Conservation (phyloP, 371 early-diverging fungal genomes). For the Lichtheimia hyalospora region DNA sequence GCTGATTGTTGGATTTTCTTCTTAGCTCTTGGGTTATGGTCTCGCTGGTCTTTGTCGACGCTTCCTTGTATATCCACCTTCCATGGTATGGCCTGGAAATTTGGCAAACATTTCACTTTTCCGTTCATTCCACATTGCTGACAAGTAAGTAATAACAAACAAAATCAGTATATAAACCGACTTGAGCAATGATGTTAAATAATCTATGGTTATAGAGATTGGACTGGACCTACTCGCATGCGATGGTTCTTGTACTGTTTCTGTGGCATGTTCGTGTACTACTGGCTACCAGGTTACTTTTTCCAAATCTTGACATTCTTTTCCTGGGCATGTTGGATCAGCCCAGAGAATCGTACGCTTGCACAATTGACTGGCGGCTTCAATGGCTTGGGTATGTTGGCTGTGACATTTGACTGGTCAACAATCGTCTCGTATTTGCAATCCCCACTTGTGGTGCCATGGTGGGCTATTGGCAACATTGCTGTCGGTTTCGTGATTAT, state of each 20-base stretch:
- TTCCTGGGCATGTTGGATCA: constrained; percentile 75
- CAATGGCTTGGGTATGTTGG: constrained; percentile 67
- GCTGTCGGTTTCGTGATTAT: constrained; percentile 67
- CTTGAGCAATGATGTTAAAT: too few relatives aligned
- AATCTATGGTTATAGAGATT: constrained; percentile 49
- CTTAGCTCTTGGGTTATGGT: constrained; percentile 69
- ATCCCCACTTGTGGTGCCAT: constrained; percentile 76
- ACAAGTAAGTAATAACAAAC: constrained; percentile 12
- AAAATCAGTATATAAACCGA: neutral
- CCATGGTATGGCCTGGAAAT: constrained; percentile 86
- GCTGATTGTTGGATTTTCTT: neutral
- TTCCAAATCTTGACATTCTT: constrained; percentile 70
- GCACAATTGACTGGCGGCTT: constrained; percentile 61
- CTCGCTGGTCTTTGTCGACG: constrained; percentile 78
- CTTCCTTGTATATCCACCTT: constrained; percentile 78
- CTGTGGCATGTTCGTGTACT: constrained; percentile 64
- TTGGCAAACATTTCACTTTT: constrained; percentile 75
- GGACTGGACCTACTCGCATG: constrained; percentile 53
- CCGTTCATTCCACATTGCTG: constrained; percentile 65
- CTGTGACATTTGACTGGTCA: constrained; percentile 78
- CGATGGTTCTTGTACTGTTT: constrained; percentile 66
- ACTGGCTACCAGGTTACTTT: constrained; percentile 79
- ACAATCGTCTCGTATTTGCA: constrained; percentile 62
- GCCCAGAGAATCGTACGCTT: constrained; percentile 43
- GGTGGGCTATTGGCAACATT: constrained; percentile 72